phyloP scores from a whole-genome alignment of 1,139 yeast genomes.

The Suhomyces taliae region DNA sequence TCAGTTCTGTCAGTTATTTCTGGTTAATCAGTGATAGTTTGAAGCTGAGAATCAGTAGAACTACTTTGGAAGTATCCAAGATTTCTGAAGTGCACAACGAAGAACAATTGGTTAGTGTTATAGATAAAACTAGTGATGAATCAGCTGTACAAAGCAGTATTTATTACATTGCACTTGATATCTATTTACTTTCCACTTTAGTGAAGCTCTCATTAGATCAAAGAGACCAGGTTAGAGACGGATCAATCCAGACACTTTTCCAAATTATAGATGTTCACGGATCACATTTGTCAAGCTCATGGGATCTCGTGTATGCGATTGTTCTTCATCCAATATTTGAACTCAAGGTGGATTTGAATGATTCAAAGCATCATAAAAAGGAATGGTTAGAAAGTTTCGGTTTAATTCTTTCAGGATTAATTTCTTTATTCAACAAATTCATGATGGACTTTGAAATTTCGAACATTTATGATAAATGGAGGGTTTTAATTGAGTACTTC shows the following conservation, averaged over 20 bases:
- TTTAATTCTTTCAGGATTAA: slow-evolving; percentile 59
- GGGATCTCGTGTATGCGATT: slow-evolving; percentile 55
- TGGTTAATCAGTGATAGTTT: slow-evolving; percentile 87
- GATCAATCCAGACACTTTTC: slow-evolving; percentile 84
- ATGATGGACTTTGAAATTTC: slow-evolving; percentile 28
- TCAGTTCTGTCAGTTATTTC: slow-evolving; percentile 86
- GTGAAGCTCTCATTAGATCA: slow-evolving; percentile 62
- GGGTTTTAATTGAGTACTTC: slow-evolving; percentile 50
- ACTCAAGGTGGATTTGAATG: slow-evolving; percentile 16
- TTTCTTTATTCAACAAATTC: slow-evolving; percentile 50
- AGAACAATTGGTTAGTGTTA: slow-evolving; percentile 15
- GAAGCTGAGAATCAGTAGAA: slow-evolving; percentile 26
- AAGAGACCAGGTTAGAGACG: slow-evolving; percentile 82
- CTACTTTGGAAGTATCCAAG: neutral
- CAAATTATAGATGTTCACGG: slow-evolving; percentile 84
- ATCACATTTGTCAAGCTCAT: slow-evolving; percentile 46
- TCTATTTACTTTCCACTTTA: slow-evolving; percentile 60
- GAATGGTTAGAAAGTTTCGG: slow-evolving; percentile 60
- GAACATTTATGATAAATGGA: slow-evolving; percentile 38
- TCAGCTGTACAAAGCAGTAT: slow-evolving; percentile 8
- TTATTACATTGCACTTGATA: slow-evolving; percentile 51
- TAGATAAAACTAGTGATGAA: slow-evolving; percentile 5
- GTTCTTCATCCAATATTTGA: slow-evolving; percentile 42
- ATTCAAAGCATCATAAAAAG: slow-evolving; percentile 17
- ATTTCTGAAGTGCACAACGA: slow-evolving; percentile 13